Base-by-base conservation (phyloP, 805 yeast species). In the Schizosaccharomyces osmophilus region DNA sequence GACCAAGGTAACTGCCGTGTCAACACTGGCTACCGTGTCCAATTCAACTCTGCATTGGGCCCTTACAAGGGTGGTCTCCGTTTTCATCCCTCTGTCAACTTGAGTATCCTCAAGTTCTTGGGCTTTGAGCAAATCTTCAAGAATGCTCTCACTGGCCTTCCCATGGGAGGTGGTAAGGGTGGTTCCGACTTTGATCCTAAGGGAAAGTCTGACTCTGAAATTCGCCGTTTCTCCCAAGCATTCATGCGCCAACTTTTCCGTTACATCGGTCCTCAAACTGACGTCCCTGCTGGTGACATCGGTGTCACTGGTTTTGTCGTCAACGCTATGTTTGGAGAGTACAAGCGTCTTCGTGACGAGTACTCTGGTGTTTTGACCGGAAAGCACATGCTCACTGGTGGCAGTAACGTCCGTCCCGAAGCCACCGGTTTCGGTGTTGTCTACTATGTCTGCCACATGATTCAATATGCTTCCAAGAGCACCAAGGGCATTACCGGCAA, bases 131-230 rank as follows among this genome's bases (percentile, higher is more conserved):
- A 90, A 78, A 88, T 88, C 74, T 93, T 90, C 82, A 90, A 90
- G 82, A 90, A 90, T 73, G 97, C 98, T 61, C 79, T 90, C 71
- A 90, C 98, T 69, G 97, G 97, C 70, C 81, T 89, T 69, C 81
- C 83, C 81, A 89, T 90, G 85, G 98, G 98, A 74, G 98, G 98
- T 79, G 98, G 95, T 77, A 90, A 90, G 75, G 98, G 98, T 81
- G 98, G 98, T 74, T 79, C 95, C 64, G 96, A 90, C 77, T 93
- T 90, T 77, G 88, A 89, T 78, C 95, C 97, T 70, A 90, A 90
- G 82, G 95, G 90, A 72, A 85, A 83, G 76, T 80, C 95, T 64
- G 93, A 89, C 75, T 74, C 77, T 69, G 98, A 90, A 79, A 90
- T 90, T 77, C 84, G 98, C 80, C 83, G 95, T 75, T 90, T 90